Evolutionary conservation across 148 eudicot genomes (phyloP).

Genomic region (Silene uniflora): DNA sequence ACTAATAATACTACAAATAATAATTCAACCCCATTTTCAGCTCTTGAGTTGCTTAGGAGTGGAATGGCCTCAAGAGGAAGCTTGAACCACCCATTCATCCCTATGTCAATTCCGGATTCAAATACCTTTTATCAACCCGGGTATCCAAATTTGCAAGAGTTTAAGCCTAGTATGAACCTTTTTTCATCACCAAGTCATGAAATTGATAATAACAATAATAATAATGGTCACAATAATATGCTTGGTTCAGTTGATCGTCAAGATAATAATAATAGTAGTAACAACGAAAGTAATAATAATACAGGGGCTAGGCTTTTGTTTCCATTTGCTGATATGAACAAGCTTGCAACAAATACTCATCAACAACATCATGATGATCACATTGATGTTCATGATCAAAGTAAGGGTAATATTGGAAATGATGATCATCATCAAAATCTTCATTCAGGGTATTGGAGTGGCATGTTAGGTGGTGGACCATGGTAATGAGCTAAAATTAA

Average conservation of each 20-base stretch:
- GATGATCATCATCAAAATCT: constrained; percentile 27
- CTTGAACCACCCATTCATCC: constrained; percentile 34
- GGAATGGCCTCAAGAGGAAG: constrained; percentile 49
- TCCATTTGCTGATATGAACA: constrained; percentile 53
- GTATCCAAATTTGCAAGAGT: constrained; percentile 51
- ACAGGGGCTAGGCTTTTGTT: constrained; percentile 43
- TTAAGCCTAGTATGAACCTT: constrained; percentile 47
- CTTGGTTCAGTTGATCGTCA: background rate
- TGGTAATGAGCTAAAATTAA: constrained; percentile 27
- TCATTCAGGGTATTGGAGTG: constrained; percentile 44
- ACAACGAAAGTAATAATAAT: background rate
- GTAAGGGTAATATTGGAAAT: constrained; percentile 28
- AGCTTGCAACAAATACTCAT: constrained; percentile 24
- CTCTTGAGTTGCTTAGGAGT: constrained; percentile 53
- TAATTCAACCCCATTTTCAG: constrained; percentile 35
- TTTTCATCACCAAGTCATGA: constrained; percentile 20
- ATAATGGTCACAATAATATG: constrained; percentile 18
- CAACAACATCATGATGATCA: constrained; percentile 23
- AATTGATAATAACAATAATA: constrained; percentile 16
- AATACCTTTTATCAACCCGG: constrained; percentile 39
- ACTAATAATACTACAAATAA: constrained; percentile 14
- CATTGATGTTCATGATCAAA: constrained; percentile 41
- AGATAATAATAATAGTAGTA: constrained; percentile 10
- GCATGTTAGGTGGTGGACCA: constrained; percentile 51
- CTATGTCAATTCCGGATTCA: constrained; percentile 33